These are phyloP conservation scores for Ampelocalamus luodianensis DNA, from an alignment of 176 grass and related monocot species.

Conservation along the genomic window DNA sequence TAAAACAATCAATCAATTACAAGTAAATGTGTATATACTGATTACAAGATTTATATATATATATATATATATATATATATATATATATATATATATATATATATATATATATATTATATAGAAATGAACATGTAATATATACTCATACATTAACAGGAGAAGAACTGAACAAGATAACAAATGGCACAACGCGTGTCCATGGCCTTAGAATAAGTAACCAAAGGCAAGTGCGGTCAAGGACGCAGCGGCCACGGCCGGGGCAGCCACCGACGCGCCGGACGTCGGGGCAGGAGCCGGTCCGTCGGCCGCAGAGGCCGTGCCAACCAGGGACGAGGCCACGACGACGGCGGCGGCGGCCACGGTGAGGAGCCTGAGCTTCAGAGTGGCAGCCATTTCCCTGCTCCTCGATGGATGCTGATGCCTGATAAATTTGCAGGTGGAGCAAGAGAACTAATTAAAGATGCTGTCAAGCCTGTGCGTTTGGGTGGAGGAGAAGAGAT, in stretches of 20 bases:
- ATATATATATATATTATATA: no score
- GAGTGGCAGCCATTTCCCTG: constrained; percentile 44
- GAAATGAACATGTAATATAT: background rate
- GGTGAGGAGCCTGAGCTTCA: constrained; percentile 53
- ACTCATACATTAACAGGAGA: background rate
- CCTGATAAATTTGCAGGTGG: background rate
- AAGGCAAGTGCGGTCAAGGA: constrained; percentile 46
- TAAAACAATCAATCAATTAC: background rate
- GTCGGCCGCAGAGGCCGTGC: constrained; percentile 35
- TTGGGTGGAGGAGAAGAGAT: constrained; percentile 5
- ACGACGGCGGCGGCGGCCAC: constrained; percentile 13
- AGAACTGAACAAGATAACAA: background rate
- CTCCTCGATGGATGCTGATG: background rate
- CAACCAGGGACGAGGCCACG: constrained; percentile 34
- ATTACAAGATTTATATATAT: background rate
- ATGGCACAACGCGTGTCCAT: background rate
- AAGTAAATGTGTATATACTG: background rate
- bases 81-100: no score
- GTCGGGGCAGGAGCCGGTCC: constrained; percentile 43
- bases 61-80: no score
- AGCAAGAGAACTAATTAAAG: background rate
- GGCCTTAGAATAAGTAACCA: constrained; percentile 48
- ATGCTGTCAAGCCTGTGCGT: background rate
- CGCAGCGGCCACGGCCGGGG: constrained; percentile 40
- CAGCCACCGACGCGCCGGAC: constrained; percentile 39